These are phyloP conservation scores for Sporormia fimetaria DNA, from an alignment of 495 filamentous ascomycete species.

Conservation along the genomic window DNA sequence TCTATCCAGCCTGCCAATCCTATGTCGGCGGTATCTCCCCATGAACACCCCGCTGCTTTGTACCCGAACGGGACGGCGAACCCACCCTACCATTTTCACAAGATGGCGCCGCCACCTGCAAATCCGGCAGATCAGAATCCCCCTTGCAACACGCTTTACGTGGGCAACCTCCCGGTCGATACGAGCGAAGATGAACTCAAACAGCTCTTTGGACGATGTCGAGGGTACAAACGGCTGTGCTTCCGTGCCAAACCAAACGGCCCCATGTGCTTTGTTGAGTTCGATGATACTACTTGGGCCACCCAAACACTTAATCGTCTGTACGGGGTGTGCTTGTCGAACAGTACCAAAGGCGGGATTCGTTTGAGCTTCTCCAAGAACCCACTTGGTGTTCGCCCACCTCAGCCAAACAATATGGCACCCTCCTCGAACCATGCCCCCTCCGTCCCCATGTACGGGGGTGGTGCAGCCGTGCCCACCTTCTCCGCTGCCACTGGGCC, in stretches of 20 bases:
- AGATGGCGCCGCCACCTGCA: too few species aligned
- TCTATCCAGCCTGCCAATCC: slow-evolving; percentile 37
- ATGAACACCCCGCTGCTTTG: slow-evolving; percentile 36
- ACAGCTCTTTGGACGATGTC: slow-evolving; percentile 83
- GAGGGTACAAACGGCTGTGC: slow-evolving; percentile 90
- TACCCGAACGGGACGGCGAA: slow-evolving; percentile 33
- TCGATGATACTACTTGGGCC: slow-evolving; percentile 87
- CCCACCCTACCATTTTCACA: too few species aligned
- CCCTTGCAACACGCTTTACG: slow-evolving; percentile 95
- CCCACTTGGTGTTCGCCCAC: slow-evolving; percentile 80
- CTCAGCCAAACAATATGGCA: slow-evolving; percentile 50
- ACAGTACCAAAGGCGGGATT: slow-evolving; percentile 92
- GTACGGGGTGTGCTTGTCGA: slow-evolving; percentile 79
- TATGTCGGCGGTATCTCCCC: slow-evolving; percentile 49
- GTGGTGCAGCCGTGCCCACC: slow-evolving; percentile 17
- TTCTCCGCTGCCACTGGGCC: slow-evolving; percentile 27
- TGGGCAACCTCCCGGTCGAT: slow-evolving; percentile 88
- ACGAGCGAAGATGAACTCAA: slow-evolving; percentile 96
- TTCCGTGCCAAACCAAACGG: slow-evolving; percentile 98
- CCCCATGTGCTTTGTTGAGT: slow-evolving; percentile 98
- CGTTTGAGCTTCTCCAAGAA: slow-evolving; percentile 98
- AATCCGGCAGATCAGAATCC: slow-evolving; percentile 97
- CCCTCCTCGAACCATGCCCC: slow-evolving; percentile 39
- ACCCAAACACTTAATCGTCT: slow-evolving; percentile 88
- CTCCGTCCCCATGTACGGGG: slow-evolving; percentile 39